Conservation (phyloP, 306 rosid species). For the Pterocarpus macrocarpus region DNA sequence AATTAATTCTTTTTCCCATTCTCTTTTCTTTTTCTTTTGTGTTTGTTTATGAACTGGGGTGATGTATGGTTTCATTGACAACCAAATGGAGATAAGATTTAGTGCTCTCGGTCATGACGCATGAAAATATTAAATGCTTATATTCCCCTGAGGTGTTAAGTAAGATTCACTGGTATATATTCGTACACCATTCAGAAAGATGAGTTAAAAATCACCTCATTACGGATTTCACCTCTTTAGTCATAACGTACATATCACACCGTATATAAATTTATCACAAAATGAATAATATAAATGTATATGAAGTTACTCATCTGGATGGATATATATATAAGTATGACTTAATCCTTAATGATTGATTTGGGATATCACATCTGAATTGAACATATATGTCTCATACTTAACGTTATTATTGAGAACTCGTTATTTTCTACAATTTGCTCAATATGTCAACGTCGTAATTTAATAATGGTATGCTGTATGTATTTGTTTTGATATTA, state of each 20-base stretch:
- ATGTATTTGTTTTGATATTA: constrained; percentile 1
- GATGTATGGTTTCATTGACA: constrained; percentile 53
- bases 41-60: constrained; percentile 40
- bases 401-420: constrained; percentile 37
- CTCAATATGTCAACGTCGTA: constrained; percentile 15
- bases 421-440: not conserved
- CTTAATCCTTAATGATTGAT: constrained; percentile 34
- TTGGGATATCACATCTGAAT: constrained; percentile 24
- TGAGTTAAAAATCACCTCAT: not conserved
- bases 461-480: not conserved
- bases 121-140: constrained; percentile 26
- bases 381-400: constrained; percentile 38
- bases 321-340: not conserved
- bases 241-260: not conserved
- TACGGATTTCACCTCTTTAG: not conserved
- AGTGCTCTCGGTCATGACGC: constrained; percentile 39
- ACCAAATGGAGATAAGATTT: not conserved
- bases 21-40: not conserved
- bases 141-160: constrained; percentile 31
- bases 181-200: constrained; percentile 42
- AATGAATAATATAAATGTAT: not conserved
- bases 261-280: not conserved
- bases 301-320: constrained; percentile 6
- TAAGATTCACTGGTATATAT: constrained; percentile 52
- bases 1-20: not conserved